A percentile compares a stretch with the other conserved stretches of the same genome.
These are phyloP conservation scores for Corymbia calophylla DNA, from an alignment of 441 rosid genomes.

Conservation along the genomic window DNA sequence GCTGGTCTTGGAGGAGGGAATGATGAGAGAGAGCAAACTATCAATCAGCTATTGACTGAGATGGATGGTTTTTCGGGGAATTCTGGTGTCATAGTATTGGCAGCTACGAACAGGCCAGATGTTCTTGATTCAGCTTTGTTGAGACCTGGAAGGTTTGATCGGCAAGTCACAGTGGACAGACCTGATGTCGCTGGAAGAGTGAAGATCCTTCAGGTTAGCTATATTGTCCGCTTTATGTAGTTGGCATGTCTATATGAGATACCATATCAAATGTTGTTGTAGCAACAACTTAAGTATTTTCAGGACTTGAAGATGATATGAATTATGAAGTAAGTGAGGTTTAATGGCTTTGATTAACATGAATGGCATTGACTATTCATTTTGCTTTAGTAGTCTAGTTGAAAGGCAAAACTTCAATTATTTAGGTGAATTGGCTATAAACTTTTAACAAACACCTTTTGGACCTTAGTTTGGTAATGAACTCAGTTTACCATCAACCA, in stretches of 20 bases:
- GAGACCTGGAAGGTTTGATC: slow-evolving; percentile 2
- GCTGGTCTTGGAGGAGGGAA: slow-evolving; percentile 2
- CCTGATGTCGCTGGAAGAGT: slow-evolving; percentile 1
- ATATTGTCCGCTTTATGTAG: background rate
- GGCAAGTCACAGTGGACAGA: background rate
- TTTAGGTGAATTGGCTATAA: background rate
- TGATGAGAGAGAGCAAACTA: slow-evolving; percentile 1
- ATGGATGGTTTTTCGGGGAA: background rate
- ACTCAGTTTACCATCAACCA: background rate
- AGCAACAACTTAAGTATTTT: background rate
- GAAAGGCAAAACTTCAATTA: background rate
- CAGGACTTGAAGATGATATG: background rate
- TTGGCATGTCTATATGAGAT: background rate
- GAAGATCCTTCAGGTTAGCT: background rate
- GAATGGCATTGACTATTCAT: background rate
- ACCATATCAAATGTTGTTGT: background rate
- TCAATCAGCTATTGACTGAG: slow-evolving; percentile 1
- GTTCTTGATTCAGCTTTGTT: slow-evolving; percentile 1
- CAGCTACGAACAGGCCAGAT: background rate
- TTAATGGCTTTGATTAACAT: background rate
- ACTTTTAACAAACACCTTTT: background rate
- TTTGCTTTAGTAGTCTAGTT: background rate
- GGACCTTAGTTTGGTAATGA: background rate
- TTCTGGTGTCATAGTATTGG: slow-evolving; percentile 1
- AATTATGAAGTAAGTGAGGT: background rate